Evolutionary conservation across 495 filamentous ascomycete species (phyloP), one percentile per base, ranked within the genome.

Genomic region (Talaromyces liani): DNA sequence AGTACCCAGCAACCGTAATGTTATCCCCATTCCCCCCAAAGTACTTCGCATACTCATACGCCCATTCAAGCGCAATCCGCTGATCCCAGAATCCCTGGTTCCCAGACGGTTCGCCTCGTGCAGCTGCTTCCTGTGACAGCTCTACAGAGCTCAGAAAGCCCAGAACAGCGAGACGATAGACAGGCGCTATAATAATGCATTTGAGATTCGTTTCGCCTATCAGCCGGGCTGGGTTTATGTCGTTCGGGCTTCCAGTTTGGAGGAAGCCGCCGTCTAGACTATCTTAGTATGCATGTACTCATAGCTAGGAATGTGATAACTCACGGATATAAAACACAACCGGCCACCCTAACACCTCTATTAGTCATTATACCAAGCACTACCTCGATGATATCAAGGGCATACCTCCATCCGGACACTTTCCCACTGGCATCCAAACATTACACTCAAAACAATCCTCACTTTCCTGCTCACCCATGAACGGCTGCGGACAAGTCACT

Each of bases 81-180:
- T 91, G 88, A 68, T 91, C 88, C 75, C 83, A 85, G 65, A 91
- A 77, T 5, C 88, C 88, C 31, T 88, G 71, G 67, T 91, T 91
- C 24, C 88, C 76, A 3, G 70, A 67, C 6, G 72, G 70, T 25
- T 80, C 74, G 0, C 65, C 51, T 29, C 14, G 65, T 14, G 81
- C 34, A 0, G 83, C 83, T 18, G 84, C 81, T 61, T 84, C 81
- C 2, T 81, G 78, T 14, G 79, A 78, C 24, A 85, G 29, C 65
- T 80, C 79, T 2, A 65, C 61, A 1, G 84, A 85, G 27, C 85
- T 79, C 24, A 90, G 68, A 69, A 91, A 91, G 0, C 88, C 88
- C 27, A 91, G 79, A 0, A 87, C 77, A 10, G 85, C 85, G 20
- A 91, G 72, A 2, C 88, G 83, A 67, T 91, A 91, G 64, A 87